A percentile compares a stretch with the other conserved stretches of the same genome.
Evolutionary conservation across 2,329 filamentous ascomycete species (phyloP).

Genomic region (Acephala macrosclerotiorum): DNA sequence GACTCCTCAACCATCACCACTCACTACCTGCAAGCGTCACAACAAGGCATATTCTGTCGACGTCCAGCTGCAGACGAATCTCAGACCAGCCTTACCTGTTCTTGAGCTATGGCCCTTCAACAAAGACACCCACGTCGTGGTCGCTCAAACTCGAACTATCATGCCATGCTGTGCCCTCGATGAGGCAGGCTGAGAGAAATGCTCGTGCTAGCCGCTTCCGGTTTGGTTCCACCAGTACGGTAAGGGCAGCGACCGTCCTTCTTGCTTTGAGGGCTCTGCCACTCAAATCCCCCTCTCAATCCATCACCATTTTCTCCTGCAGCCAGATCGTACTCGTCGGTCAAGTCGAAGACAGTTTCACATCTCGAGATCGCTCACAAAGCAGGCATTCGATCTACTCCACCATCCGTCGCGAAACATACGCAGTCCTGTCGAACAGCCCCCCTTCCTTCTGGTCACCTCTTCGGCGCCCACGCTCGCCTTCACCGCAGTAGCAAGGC

Average conservation of each 20-base stretch:
- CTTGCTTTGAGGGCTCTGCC: not conserved
- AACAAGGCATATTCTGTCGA: too few relatives aligned
- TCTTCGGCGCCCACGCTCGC: slow-evolving; percentile 5
- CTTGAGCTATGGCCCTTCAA: not conserved
- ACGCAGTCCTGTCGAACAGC: not conserved
- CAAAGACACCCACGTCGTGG: too few relatives aligned
- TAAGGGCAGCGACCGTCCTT: not conserved
- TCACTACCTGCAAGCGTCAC: too few relatives aligned
- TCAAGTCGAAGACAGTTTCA: not conserved
- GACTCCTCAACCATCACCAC: not conserved
- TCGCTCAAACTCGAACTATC: too few relatives aligned
- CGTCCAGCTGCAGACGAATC: not conserved
- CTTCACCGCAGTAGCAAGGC: not conserved
- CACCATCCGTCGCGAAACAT: not conserved
- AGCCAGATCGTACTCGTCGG: not conserved
- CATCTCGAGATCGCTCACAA: not conserved
- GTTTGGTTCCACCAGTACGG: too few relatives aligned
- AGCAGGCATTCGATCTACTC: not conserved
- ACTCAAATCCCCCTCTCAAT: not conserved
- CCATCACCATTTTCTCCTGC: not conserved
- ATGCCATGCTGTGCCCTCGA: too few relatives aligned
- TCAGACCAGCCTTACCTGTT: not conserved
- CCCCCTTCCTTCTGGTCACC: not conserved
- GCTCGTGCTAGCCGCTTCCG: too few relatives aligned
- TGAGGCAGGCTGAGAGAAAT: too few relatives aligned